Percentiles rank a stretch among this genome's conserved stretches.
These are phyloP conservation scores for Pythium sukuiense DNA, from an alignment of 352 stramenopile genomes.

Conservation along the genomic window DNA sequence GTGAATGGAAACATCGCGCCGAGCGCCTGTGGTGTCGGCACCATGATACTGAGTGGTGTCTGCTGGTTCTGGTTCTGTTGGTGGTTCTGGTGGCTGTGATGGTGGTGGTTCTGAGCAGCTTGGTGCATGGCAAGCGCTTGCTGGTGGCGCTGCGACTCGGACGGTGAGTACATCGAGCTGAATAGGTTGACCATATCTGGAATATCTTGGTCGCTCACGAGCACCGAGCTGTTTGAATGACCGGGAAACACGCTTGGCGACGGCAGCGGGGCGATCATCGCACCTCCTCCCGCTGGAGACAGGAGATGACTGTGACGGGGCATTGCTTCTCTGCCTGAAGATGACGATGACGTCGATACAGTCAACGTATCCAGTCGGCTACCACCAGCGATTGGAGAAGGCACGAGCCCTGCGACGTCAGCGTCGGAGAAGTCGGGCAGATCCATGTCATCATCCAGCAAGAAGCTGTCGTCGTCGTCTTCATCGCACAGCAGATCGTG, in stretches of 20 bases:
- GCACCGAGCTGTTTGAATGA: constrained; percentile 9
- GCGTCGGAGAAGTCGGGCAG: constrained; percentile 23
- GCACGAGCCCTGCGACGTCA: constrained; percentile 17
- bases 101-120: constrained; percentile 3
- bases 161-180: constrained; percentile 62
- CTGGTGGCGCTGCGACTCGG: constrained; percentile 9
- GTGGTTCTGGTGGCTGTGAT: constrained; percentile 7
- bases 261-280: constrained; percentile 13
- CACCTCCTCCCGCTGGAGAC: constrained; percentile 1
- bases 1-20: constrained; percentile 32
- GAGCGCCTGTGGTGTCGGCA: constrained; percentile 35
- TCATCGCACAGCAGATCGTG: constrained; percentile 18
- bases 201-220: constrained; percentile 44
- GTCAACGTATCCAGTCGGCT: constrained; percentile 15
- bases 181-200: constrained; percentile 69
- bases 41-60: constrained; percentile 31
- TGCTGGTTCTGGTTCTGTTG: constrained; percentile 13
- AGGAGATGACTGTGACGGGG: constrained; percentile 5
- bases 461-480: constrained; percentile 13
- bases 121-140: constrained; percentile 1
- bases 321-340: constrained; percentile 19
- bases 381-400: constrained; percentile 3
- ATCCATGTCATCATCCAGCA: constrained; percentile 22
- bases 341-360: constrained; percentile 31
- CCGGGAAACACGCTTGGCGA: constrained; percentile 17